phyloP scores from a whole-genome alignment of 441 rosid genomes.

The Adansonia gregorii region DNA sequence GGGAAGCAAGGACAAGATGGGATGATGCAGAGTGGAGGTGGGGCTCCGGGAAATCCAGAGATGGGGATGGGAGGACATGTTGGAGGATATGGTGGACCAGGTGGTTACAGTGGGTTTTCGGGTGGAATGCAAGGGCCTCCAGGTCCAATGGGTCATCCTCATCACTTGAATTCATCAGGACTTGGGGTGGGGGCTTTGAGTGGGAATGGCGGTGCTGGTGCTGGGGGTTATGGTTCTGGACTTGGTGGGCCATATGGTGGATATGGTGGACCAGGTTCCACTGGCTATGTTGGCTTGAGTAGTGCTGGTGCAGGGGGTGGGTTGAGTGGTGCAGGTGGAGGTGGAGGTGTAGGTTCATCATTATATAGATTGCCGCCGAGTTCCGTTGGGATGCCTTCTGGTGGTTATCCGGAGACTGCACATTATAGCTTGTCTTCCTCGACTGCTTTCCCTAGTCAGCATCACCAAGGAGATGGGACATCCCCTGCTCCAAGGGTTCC shows the following conservation, averaged over 20 bases:
- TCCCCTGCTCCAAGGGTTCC: conserved; percentile 75
- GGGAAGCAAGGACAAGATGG: conserved; percentile 46
- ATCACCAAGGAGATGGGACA: conserved; percentile 59
- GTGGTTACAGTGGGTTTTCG: conserved; percentile 44
- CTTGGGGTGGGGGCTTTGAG: conserved; percentile 48
- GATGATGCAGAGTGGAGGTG: conserved; percentile 31
- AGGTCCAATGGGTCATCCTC: conserved; percentile 40
- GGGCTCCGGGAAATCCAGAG: conserved; percentile 31
- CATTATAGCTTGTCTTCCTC: conserved; percentile 64
- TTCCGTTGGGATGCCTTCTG: conserved; percentile 59
- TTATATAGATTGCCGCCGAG: conserved; percentile 70
- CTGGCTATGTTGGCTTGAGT: conserved; percentile 38
- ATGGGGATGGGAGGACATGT: conserved; percentile 53
- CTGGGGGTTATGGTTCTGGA: conserved; percentile 44
- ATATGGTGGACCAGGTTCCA: conserved; percentile 34
- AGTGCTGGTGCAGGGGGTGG: conserved; percentile 33
- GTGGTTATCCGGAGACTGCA: conserved; percentile 69
- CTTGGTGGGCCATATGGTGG: conserved; percentile 50
- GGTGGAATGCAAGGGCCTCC: conserved; percentile 48
- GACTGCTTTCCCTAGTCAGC: conserved; percentile 64
- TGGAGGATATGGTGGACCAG: conserved; percentile 48
- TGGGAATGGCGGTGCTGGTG: conserved; percentile 37
- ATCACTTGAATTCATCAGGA: conserved; percentile 50
- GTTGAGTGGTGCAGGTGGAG: conserved; percentile 31
- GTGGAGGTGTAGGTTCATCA: conserved; percentile 38